Percentiles rank a stretch among this genome's conserved stretches.
These are phyloP conservation scores for Lasiosphaeria ovina DNA, from an alignment of 495 filamentous ascomycete genomes.

Conservation along the genomic window DNA sequence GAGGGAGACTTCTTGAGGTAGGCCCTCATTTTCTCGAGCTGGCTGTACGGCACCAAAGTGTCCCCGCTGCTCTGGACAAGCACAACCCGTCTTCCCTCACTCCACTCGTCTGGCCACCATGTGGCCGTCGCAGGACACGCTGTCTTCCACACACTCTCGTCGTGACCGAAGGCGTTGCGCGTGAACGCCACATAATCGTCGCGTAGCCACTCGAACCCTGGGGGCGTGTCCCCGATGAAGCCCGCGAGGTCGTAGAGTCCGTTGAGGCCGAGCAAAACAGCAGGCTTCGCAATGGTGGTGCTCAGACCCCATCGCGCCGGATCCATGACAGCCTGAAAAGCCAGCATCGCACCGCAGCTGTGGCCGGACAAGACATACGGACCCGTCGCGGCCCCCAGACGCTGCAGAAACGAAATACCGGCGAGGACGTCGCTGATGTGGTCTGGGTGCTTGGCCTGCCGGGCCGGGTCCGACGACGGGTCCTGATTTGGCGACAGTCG, in stretches of 20 bases:
- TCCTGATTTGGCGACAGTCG: slow-evolving; percentile 59
- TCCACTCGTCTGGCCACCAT: slow-evolving; percentile 25
- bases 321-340: slow-evolving; percentile 64
- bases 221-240: slow-evolving; percentile 31
- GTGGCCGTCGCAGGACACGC: slow-evolving; percentile 46
- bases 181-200: slow-evolving; percentile 61
- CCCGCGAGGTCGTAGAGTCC: slow-evolving; percentile 64
- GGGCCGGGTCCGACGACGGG: slow-evolving; percentile 24
- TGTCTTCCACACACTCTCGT: slow-evolving; percentile 49
- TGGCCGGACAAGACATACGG: slow-evolving; percentile 71
- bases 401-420: slow-evolving; percentile 61
- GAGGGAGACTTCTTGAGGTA: slow-evolving; percentile 14
- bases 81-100: slow-evolving; percentile 26
- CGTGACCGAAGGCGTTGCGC: slow-evolving; percentile 60
- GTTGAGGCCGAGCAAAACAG: slow-evolving; percentile 48
- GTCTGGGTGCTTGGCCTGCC: slow-evolving; percentile 61
- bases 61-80: slow-evolving; percentile 36
- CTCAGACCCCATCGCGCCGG: slow-evolving; percentile 23
- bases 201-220: slow-evolving; percentile 41
- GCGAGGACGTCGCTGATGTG: slow-evolving; percentile 68
- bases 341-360: slow-evolving; percentile 71
- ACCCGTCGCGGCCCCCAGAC: slow-evolving; percentile 30
- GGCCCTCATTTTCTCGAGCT: slow-evolving; percentile 28
- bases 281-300: slow-evolving; percentile 18
- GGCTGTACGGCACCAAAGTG: slow-evolving; percentile 31